Evolutionary conservation across 2,329 filamentous ascomycete species (phyloP).

Genomic region (Cercospora nicotianae): DNA sequence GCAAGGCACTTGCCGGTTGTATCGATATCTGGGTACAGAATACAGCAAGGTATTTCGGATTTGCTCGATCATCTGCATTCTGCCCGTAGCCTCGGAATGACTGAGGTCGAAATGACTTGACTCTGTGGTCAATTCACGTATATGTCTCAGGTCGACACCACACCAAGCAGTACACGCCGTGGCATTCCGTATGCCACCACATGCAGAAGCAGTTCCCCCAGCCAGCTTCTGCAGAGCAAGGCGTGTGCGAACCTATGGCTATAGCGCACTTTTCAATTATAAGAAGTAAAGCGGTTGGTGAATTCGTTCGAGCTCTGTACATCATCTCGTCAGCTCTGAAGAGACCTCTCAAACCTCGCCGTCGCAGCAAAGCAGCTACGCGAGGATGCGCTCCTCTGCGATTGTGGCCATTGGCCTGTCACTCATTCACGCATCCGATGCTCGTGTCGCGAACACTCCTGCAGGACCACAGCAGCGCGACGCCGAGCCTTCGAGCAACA

Average conservation of each 20-base stretch:
- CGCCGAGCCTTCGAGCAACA: constrained; percentile 10
- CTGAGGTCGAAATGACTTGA: constrained; percentile 22
- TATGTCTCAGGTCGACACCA: constrained; percentile 11
- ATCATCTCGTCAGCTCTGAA: background rate
- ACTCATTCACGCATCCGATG: constrained; percentile 29
- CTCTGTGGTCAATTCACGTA: background rate
- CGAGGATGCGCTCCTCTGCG: constrained; percentile 32
- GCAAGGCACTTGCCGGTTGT: constrained; percentile 1
- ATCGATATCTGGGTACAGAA: background rate
- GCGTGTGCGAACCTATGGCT: background rate
- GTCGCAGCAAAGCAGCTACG: constrained; percentile 1
- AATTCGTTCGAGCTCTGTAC: background rate
- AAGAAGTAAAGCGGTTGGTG: background rate
- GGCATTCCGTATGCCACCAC: constrained; percentile 30
- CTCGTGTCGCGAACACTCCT: constrained; percentile 29
- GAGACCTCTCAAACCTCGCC: background rate
- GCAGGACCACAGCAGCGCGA: constrained; percentile 26
- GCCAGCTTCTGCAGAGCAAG: constrained; percentile 37
- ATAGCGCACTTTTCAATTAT: background rate
- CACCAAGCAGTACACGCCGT: background rate
- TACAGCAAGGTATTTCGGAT: constrained; percentile 34
- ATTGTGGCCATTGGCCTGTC: constrained; percentile 34
- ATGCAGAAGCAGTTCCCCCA: constrained; percentile 18
- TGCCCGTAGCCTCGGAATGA: constrained; percentile 33
- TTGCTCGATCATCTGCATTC: constrained; percentile 36